These are phyloP conservation scores for Paramarasmius palmivorus DNA, from an alignment of 1,284 basidiomycete genomes.

Conservation along the genomic window DNA sequence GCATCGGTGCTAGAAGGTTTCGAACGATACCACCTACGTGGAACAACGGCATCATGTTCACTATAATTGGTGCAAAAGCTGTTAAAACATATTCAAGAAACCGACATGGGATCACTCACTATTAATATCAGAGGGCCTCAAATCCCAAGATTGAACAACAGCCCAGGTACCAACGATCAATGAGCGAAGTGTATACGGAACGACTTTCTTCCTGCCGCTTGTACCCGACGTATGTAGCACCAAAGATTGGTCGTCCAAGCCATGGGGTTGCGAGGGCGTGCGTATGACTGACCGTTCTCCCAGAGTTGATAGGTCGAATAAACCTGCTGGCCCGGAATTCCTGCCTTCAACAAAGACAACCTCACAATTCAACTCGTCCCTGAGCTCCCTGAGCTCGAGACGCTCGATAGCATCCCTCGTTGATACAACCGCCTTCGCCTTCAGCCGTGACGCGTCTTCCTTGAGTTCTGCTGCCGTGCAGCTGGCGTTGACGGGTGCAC, in stretches of 20 bases:
- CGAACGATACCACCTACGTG: slow-evolving; percentile 68
- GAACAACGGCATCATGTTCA: slow-evolving; percentile 72
- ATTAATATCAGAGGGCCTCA: slow-evolving; percentile 45
- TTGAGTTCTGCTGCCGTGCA: slow-evolving; percentile 41
- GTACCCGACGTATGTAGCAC: slow-evolving; percentile 66
- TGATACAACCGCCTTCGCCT: slow-evolving; percentile 38
- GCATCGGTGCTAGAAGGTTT: slow-evolving; percentile 60
- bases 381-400: slow-evolving; percentile 32
- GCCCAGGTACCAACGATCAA: slow-evolving; percentile 61
- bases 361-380: slow-evolving; percentile 34
- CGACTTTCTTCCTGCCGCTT: slow-evolving; percentile 62
- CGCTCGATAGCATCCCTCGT: slow-evolving; percentile 37
- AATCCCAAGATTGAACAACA: slow-evolving; percentile 56
- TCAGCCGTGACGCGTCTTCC: slow-evolving; percentile 38
- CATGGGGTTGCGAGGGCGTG: slow-evolving; percentile 31
- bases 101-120: slow-evolving; percentile 29
- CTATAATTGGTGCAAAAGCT: slow-evolving; percentile 21
- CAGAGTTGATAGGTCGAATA: slow-evolving; percentile 40
- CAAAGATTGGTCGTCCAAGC: slow-evolving; percentile 49
- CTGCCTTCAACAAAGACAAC: slow-evolving; percentile 35
- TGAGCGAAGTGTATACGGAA: slow-evolving; percentile 60
- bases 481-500: slow-evolving; percentile 43
- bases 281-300: slow-evolving; percentile 12
- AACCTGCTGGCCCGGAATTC: slow-evolving; percentile 33
- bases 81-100: not conserved